These are phyloP conservation scores for Kurtzmaniella quercitrusa DNA, from an alignment of 1,139 yeast species.

Conservation along the genomic window DNA sequence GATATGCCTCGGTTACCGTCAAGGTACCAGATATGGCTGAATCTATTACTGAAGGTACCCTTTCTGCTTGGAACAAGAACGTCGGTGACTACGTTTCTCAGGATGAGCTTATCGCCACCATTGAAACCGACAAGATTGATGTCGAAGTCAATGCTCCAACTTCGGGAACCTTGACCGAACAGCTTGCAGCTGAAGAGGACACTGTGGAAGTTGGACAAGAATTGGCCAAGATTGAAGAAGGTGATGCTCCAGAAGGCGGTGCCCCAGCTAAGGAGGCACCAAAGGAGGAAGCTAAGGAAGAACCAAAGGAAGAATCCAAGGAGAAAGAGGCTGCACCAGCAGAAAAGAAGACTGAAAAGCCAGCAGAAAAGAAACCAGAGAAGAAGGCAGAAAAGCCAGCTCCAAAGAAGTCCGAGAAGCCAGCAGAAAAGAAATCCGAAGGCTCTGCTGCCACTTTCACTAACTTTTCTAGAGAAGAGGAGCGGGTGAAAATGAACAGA, in stretches of 20 bases:
- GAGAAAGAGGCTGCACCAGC: conserved; percentile 24
- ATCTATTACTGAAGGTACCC: conserved; percentile 95
- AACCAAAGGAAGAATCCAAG: conserved; percentile 19
- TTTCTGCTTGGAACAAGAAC: conserved; percentile 69
- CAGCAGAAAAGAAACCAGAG: conserved; percentile 17
- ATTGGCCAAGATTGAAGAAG: conserved; percentile 83
- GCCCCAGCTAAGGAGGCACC: conserved; percentile 29
- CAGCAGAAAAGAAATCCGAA: conserved; percentile 20
- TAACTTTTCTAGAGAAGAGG: conserved; percentile 77
- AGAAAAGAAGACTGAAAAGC: conserved; percentile 21
- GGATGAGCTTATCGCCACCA: conserved; percentile 94
- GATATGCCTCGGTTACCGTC: conserved; percentile 50
- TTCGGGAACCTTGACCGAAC: conserved; percentile 83
- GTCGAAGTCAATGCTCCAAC: conserved; percentile 95
- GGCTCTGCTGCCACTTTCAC: conserved; percentile 48
- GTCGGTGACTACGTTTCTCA: conserved; percentile 86
- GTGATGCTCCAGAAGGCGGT: conserved; percentile 74
- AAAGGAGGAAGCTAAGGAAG: conserved; percentile 16
- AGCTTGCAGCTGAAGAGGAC: conserved; percentile 81
- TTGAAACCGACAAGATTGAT: conserved; percentile 97
- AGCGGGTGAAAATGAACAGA: conserved; percentile 97
- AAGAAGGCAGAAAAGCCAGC: conserved; percentile 16
- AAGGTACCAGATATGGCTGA: conserved; percentile 99
- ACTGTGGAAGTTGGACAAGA: conserved; percentile 97
- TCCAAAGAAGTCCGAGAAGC: conserved; percentile 22